Conservation (phyloP, 1,284 basidiomycete species). For the Kwoniella shivajii region DNA sequence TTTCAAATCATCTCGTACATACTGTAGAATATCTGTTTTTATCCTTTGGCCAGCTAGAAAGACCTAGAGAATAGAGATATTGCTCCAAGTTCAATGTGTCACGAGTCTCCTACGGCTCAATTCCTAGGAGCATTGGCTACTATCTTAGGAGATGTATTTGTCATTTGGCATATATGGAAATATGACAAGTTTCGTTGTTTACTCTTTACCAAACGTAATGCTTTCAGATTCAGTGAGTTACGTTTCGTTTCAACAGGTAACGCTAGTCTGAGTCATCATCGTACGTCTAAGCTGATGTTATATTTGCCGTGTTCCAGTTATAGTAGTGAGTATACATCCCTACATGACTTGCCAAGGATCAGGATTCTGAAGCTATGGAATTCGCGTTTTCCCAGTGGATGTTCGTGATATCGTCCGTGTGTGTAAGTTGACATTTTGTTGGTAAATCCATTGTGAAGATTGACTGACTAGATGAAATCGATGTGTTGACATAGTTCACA, state of each 20-base stretch:
- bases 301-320: no score
- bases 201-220: conserved; percentile 21
- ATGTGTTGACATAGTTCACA: conserved; percentile 22
- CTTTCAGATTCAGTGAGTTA: conserved; percentile 34
- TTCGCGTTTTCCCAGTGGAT: no score
- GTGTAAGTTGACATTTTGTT: conserved; percentile 14
- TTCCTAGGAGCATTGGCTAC: conserved; percentile 29
- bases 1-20: no score
- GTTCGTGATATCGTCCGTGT: conserved; percentile 17
- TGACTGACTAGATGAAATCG: neutral
- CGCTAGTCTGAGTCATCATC: no score
- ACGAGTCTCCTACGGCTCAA: conserved; percentile 36
- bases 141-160: conserved; percentile 22
- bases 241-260: neutral
- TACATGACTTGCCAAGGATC: neutral
- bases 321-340: conserved; percentile 15
- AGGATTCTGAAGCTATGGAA: no score
- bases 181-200: conserved; percentile 37
- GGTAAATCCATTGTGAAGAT: no score
- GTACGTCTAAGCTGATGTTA: neutral
- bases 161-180: conserved; percentile 39
- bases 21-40: no score
- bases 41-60: no score
- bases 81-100: conserved; percentile 32
- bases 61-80: no score